Conservation (phyloP, 495 filamentous ascomycete species). For the Penicillium samsonianum region DNA sequence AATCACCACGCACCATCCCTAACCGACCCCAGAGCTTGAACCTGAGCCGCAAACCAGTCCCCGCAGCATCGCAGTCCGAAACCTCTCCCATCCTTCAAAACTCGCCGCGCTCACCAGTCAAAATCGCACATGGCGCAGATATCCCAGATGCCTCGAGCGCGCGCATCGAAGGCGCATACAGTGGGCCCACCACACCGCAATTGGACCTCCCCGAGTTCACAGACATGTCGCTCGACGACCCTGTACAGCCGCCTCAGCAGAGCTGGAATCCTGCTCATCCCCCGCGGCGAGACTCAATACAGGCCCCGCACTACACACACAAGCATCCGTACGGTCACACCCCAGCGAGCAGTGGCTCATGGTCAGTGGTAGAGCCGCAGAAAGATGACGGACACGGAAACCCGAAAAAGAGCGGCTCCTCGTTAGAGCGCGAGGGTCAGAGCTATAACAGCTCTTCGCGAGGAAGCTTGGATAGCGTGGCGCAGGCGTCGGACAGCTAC, state of each 20-base stretch:
- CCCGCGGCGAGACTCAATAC: slow-evolving; percentile 42
- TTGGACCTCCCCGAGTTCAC: slow-evolving; percentile 30
- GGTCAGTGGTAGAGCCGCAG: slow-evolving; percentile 38
- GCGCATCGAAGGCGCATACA: slow-evolving; percentile 32
- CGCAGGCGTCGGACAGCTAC: slow-evolving; percentile 37
- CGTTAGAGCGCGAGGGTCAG: slow-evolving; percentile 27
- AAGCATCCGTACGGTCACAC: slow-evolving; percentile 34
- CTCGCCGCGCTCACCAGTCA: slow-evolving; percentile 45
- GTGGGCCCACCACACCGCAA: slow-evolving; percentile 27
- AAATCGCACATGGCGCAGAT: slow-evolving; percentile 37
- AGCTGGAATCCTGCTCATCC: slow-evolving; percentile 45
- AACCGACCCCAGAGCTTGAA: slow-evolving; percentile 24
- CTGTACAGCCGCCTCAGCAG: slow-evolving; percentile 38
- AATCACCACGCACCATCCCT: slow-evolving; percentile 30
- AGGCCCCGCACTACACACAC: slow-evolving; percentile 17
- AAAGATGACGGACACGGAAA: slow-evolving; percentile 27
- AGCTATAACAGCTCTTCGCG: slow-evolving; percentile 40
- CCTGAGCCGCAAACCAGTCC: slow-evolving; percentile 32
- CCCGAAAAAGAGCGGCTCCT: slow-evolving; percentile 29
- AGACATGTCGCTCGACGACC: slow-evolving; percentile 39
- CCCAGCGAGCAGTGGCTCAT: slow-evolving; percentile 43
- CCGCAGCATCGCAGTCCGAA: slow-evolving; percentile 16
- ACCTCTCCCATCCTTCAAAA: slow-evolving; percentile 32
- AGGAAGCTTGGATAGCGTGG: slow-evolving; percentile 43
- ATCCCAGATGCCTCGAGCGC: slow-evolving; percentile 38